phyloP scores from a whole-genome alignment of 768 basidiomycete genomes.

The Suillus tomentosus region DNA sequence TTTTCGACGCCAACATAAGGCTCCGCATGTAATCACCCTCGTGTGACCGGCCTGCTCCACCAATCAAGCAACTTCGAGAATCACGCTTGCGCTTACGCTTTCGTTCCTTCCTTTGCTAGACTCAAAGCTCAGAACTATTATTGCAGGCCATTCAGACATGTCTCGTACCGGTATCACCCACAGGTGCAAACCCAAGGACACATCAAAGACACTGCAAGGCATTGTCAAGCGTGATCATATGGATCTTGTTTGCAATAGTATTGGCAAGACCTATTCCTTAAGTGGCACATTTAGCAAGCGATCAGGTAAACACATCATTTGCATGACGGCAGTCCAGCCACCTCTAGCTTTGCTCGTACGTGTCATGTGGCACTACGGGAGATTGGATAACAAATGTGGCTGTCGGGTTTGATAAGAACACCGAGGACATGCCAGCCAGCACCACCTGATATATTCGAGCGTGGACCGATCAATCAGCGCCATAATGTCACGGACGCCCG shows the following conservation, averaged over 20 bases:
- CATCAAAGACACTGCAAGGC: background rate
- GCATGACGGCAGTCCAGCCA: background rate
- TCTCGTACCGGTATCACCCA: background rate
- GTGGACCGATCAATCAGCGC: background rate
- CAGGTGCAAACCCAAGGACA: background rate
- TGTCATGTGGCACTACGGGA: background rate
- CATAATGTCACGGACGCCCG: background rate
- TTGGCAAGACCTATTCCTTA: background rate
- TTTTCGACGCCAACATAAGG: background rate
- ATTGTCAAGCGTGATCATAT: background rate
- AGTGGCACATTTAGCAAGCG: background rate
- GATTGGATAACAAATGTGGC: background rate
- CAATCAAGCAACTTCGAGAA: background rate
- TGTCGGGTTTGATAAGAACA: background rate
- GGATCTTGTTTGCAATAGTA: too few species aligned
- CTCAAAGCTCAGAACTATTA: background rate
- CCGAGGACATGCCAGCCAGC: background rate
- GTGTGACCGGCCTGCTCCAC: background rate
- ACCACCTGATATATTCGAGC: background rate
- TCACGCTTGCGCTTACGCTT: background rate
- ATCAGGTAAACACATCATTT: background rate
- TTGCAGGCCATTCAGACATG: background rate
- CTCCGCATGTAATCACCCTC: background rate
- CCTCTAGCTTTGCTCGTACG: background rate
- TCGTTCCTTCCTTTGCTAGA: background rate